Conservation (phyloP, 164 flowering plant species). For the Umbilicus rupestris region DNA sequence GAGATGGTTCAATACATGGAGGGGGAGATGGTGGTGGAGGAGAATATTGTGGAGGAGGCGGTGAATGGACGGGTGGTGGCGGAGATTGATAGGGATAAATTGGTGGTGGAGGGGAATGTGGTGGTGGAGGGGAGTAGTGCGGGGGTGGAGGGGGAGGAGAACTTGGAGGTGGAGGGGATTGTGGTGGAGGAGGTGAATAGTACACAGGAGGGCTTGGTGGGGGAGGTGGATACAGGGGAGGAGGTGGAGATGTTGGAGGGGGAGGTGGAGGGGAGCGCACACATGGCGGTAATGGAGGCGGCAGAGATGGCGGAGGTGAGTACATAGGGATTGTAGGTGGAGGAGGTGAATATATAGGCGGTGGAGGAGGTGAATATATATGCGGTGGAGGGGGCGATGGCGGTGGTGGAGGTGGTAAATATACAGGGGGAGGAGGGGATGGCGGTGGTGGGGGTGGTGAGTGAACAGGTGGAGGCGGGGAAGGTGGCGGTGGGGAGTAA, state of each 20-base stretch:
- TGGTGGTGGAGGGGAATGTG: conserved; percentile 17
- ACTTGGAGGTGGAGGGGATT: conserved; percentile 20
- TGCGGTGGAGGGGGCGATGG: neutral
- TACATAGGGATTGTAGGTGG: no score
- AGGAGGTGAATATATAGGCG: no score
- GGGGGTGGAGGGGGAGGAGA: conserved; percentile 25
- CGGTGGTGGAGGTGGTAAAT: neutral
- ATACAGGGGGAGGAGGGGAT: neutral
- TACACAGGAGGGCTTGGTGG: conserved; percentile 26
- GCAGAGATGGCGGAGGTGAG: neutral
- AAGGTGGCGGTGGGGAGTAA: no score
- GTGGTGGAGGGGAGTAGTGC: conserved; percentile 21
- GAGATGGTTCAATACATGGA: conserved; percentile 17
- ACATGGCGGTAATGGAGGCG: neutral
- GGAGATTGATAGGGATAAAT: conserved; percentile 8
- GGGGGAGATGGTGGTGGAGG: no score
- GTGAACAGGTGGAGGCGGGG: neutral
- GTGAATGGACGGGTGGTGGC: conserved; percentile 26
- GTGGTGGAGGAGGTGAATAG: conserved; percentile 30
- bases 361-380: neutral
- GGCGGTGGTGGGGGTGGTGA: neutral
- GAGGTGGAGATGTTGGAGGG: neutral
- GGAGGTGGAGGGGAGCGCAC: neutral
- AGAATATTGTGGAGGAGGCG: no score
- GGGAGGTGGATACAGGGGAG: neutral